Evolutionary conservation across 768 basidiomycete species (phyloP).

Genomic region (Sporobolomyces phaffii): DNA sequence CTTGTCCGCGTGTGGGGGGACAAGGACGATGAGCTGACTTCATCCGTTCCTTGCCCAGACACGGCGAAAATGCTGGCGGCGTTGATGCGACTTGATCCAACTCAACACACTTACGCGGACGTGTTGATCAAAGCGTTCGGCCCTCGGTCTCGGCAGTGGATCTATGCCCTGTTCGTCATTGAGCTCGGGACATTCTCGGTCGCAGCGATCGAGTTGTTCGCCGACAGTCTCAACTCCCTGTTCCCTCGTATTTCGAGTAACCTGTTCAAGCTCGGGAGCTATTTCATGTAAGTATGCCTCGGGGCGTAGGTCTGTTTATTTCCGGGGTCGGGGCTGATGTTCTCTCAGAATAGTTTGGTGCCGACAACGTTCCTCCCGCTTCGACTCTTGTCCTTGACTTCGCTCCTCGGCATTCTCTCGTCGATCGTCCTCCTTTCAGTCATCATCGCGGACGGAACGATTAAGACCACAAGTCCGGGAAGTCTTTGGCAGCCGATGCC

Average conservation of each 20-base stretch:
- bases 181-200: conserved; percentile 53
- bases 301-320: background rate
- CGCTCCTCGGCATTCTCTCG: conserved; percentile 75
- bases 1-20: background rate
- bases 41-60: background rate
- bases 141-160: conserved; percentile 58
- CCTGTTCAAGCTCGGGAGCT: conserved; percentile 68
- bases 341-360: conserved; percentile 54
- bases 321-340: background rate
- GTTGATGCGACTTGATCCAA: conserved; percentile 64
- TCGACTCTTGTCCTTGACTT: conserved; percentile 78
- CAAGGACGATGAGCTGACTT: background rate
- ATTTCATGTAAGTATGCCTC: conserved; percentile 62
- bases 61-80: conserved; percentile 82
- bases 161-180: conserved; percentile 53
- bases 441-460: conserved; percentile 73
- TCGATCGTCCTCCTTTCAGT: conserved; percentile 68
- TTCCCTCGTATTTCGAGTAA: conserved; percentile 62
- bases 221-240: conserved; percentile 72
- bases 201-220: conserved; percentile 79
- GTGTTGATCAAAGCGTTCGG: conserved; percentile 87
- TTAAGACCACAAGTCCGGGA: conserved; percentile 66
- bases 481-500: conserved; percentile 68
- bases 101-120: conserved; percentile 75
- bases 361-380: conserved; percentile 82